Base-by-base conservation (phyloP, 345 rosid genomes). In the Arabis alpina region DNA sequence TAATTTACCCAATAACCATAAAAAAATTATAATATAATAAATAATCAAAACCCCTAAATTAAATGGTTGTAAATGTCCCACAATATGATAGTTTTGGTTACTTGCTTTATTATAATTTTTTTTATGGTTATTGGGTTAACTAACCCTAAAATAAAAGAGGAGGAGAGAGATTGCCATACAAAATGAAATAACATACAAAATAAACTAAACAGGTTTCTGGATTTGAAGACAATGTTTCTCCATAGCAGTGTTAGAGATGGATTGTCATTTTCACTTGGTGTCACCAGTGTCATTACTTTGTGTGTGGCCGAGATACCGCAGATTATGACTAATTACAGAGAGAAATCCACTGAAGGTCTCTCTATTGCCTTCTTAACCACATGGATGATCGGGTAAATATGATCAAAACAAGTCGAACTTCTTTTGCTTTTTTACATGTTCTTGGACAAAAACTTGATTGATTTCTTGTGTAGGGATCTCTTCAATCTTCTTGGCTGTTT, bases 231-330 rank as follows among this genome's bases (percentile, higher is more conserved):
- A 23, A 68, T 68, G 79, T 54, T 48, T 5, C 53, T 68, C 4
- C 79, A 30, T 24, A 62, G 93, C 76, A 79, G 83, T 64, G 48
- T 32, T 5, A 88, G 73, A 72, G 83, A 87, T 64, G 83, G 63
- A 0, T 54, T 82, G 12, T 86, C 96, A 0, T 71, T 88, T 48
- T 62, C 71, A 2, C 82, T 91, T 58, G 97, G 96, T 19, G 43
- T 86, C 67, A 36, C 82, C 12, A 91, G 97, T 71, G 91, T 91
- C n/a, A 27, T 82, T 39, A 84, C 90, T 63, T 91, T 96, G 97
- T 84, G 87, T 13, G 80, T 88, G 6, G 97, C 97, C 0, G 96
- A 91, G 76, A 57, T 91, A 41, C 97, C 97, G 8, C 97, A 91
- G 75, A 84, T 88, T 74, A 45, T 88, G 68, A 88, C 96, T 40